A percentile compares a stretch with the other conserved stretches of the same genome.
Evolutionary conservation across 805 yeast species (phyloP).

Genomic region (Lachancea sp.): DNA sequence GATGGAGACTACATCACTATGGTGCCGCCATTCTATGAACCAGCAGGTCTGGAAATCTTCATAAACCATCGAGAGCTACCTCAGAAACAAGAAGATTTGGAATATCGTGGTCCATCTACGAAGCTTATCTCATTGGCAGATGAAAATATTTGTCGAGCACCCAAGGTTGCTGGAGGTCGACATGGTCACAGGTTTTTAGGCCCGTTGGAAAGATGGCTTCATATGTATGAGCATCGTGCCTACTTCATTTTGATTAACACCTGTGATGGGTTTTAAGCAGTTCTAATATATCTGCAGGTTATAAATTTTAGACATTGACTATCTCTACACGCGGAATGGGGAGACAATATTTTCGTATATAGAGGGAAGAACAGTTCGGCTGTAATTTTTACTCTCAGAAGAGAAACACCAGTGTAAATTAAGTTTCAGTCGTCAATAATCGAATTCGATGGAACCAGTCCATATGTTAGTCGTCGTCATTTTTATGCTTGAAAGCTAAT

Average conservation of each 20-base stretch:
- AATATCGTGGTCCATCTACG: slow-evolving; percentile 21
- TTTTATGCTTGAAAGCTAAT: too few relatives aligned
- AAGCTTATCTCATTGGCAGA: slow-evolving; percentile 7
- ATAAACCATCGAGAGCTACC: slow-evolving; percentile 37
- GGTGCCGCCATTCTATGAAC: slow-evolving; percentile 49
- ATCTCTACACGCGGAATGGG: not conserved
- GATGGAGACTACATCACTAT: slow-evolving; percentile 52
- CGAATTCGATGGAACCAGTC: slow-evolving; percentile 11
- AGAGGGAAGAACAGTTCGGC: not conserved
- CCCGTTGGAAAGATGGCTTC: slow-evolving; percentile 20
- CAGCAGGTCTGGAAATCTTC: slow-evolving; percentile 47
- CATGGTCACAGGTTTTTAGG: slow-evolving; percentile 7
- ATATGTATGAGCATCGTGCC: slow-evolving; percentile 35
- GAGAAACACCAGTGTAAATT: slow-evolving; percentile 1
- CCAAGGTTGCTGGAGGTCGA: slow-evolving; percentile 1
- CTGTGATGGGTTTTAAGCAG: slow-evolving; percentile 26
- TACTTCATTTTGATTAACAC: slow-evolving; percentile 34
- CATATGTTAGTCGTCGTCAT: slow-evolving; percentile 5
- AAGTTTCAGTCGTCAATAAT: slow-evolving; percentile 1
- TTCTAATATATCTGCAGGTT: not conserved
- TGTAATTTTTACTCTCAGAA: not conserved
- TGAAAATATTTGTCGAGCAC: not conserved
- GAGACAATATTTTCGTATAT: not conserved
- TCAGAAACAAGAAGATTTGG: slow-evolving; percentile 24
- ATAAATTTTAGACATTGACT: slow-evolving; percentile 2